phyloP scores from a whole-genome alignment of 257 asterid species.

The Lavandula angustifolia region DNA sequence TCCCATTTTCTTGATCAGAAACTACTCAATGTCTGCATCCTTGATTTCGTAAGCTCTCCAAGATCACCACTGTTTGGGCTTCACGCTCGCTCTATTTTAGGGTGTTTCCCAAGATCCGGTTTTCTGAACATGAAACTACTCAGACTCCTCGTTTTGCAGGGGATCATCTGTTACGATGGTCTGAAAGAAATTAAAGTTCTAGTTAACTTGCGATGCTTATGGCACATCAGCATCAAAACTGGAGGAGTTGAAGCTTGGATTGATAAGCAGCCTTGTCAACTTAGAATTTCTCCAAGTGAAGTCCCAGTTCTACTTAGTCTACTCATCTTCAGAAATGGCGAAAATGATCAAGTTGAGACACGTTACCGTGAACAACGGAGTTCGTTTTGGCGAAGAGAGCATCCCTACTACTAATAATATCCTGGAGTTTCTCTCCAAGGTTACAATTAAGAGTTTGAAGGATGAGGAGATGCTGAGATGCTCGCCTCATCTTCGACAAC shows the following conservation, averaged over 20 bases:
- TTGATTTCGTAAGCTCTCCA: neutral
- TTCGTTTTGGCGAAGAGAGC: neutral
- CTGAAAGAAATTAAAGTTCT: constrained; percentile 2
- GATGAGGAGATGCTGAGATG: constrained; percentile 18
- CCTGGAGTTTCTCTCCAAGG: constrained; percentile 7
- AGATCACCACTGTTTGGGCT: constrained; percentile 16
- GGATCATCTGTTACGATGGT: neutral
- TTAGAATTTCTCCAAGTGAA: constrained; percentile 14
- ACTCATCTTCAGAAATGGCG: neutral
- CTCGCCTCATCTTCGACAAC: constrained; percentile 10
- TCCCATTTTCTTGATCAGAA: too few relatives aligned
- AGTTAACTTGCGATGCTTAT: constrained; percentile 6
- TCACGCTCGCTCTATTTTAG: constrained; percentile 20
- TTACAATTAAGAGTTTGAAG: neutral
- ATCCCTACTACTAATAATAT: neutral
- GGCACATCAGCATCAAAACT: neutral
- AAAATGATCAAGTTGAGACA: constrained; percentile 13
- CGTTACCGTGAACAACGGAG: neutral
- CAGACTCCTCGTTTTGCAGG: constrained; percentile 12
- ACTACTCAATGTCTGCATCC: neutral
- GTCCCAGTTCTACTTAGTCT: neutral
- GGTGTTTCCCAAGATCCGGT: constrained; percentile 16
- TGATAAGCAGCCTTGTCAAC: constrained; percentile 14
- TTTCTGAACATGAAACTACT: constrained; percentile 30
- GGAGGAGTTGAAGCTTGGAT: neutral